Evolutionary conservation across 2,329 filamentous ascomycete genomes (phyloP).

Genomic region (Uncinocarpus reesii): DNA sequence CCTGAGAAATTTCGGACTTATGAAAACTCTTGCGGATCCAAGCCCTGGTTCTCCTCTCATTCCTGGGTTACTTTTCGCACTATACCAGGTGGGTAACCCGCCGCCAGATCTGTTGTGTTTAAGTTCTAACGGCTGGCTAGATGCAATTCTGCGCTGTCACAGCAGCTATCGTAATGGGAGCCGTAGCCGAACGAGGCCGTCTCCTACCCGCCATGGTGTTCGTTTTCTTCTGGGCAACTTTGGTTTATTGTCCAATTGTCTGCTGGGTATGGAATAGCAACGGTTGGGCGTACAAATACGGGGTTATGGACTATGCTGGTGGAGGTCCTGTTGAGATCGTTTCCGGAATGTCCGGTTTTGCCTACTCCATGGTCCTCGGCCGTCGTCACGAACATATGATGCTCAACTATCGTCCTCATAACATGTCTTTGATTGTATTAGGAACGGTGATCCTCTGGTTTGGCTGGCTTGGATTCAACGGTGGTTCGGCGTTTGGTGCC

Average conservation of each 20-base stretch:
- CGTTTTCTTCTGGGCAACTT: conserved; percentile 87
- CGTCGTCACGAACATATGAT: conserved; percentile 98
- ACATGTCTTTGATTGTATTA: conserved; percentile 92
- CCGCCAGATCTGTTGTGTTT: not conserved
- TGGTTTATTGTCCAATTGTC: conserved; percentile 93
- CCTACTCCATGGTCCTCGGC: conserved; percentile 91
- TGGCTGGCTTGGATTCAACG: conserved; percentile 98
- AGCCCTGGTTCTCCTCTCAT: conserved; percentile 81
- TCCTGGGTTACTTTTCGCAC: conserved; percentile 81
- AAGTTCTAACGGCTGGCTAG: conserved; percentile 36
- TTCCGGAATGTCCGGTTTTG: conserved; percentile 83
- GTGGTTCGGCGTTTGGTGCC: conserved; percentile 84
- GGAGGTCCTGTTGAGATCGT: conserved; percentile 95
- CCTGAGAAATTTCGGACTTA: conserved; percentile 77
- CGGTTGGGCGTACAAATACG: conserved; percentile 84
- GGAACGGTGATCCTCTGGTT: conserved; percentile 96
- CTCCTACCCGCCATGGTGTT: conserved; percentile 92
- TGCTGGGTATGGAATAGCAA: conserved; percentile 96
- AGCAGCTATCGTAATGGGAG: conserved; percentile 79
- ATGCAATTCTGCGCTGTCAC: conserved; percentile 97
- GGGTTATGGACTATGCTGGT: conserved; percentile 91
- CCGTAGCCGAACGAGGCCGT: conserved; percentile 86
- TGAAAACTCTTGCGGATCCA: conserved; percentile 70
- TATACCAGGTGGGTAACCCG: conserved; percentile 62
- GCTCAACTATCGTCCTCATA: conserved; percentile 98